Evolutionary conservation across 202 grass and related monocot species (phyloP), one percentile per base, ranked within the genome.

Genomic region (Carex arenaria): DNA sequence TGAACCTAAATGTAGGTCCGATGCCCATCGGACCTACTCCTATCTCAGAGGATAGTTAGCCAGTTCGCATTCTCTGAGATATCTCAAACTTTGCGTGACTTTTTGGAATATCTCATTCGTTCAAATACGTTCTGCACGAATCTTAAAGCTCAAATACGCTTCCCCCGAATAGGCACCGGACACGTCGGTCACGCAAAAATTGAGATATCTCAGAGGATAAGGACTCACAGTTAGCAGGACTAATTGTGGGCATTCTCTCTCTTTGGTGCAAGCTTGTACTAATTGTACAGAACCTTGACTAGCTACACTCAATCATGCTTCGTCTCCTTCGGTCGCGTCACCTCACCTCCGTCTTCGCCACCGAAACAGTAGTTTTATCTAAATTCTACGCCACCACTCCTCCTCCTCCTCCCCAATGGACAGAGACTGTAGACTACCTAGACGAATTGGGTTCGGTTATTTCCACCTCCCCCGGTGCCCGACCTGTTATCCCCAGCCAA

Each of bases 391-490:
- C 74, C 13, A 84, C 68, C n/a, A 22, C 69, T 4, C 26, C 84
- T 1, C 40, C 73, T 1, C 40, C 73, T 67, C 11, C 26, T 67
- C 11, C 61, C 17, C 87, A 90, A 72, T 98, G 96, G 96, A 98
- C 89, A 43, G 96, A 93, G 28, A 90, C 91, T 31, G 85, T 98
- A 51, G 87, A 95, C 73, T 98, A 98, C 80, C 89, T 95, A 51
- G 96, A 98, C 78, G 93, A 95, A 85, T 84, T 91, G 51, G 95
- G 95, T 13, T 85, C 65, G 36, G 51, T 98, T 38, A 90, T 98
- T 72, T 87, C 89, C 83, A 84, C 93, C 51, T 87, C 80, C 20
- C 91, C 78, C 0, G 95, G 93, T 61, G 87, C 89, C 22, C 90
- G 95, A n/a, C 83, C 89, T 31, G 89, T 91, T 14, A 87, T 93